These are phyloP conservation scores for Daedalea quercina DNA, from an alignment of 768 basidiomycete species.

Conservation along the genomic window DNA sequence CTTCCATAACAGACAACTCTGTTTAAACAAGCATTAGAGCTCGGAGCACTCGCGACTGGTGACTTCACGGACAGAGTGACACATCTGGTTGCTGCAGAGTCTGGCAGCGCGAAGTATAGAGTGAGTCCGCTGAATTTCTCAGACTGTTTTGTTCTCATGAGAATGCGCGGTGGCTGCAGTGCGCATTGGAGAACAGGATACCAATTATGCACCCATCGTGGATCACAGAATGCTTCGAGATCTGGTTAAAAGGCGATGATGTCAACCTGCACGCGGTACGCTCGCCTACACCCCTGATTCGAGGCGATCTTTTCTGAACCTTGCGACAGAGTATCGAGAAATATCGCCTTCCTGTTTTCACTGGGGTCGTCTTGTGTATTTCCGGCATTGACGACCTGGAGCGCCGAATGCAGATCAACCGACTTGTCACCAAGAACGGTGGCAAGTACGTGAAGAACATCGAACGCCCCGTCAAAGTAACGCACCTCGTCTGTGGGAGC, in stretches of 20 bases:
- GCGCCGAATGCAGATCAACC: constrained; percentile 57
- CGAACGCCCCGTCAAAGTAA: constrained; percentile 72
- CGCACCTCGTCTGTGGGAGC: constrained; percentile 75
- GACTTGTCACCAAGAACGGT: constrained; percentile 48
- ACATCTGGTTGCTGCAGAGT: constrained; percentile 76
- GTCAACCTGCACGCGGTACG: constrained; percentile 60
- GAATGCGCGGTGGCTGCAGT: constrained; percentile 42
- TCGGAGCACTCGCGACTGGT: constrained; percentile 63
- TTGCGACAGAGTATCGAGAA: constrained; percentile 44
- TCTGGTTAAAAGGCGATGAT: constrained; percentile 79
- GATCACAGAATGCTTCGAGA: constrained; percentile 63
- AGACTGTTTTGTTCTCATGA: neutral
- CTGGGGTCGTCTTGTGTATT: constrained; percentile 58
- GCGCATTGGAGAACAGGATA: constrained; percentile 72
- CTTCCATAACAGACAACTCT: constrained; percentile 44
- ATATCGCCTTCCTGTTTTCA: constrained; percentile 71
- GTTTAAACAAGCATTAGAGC: constrained; percentile 71
- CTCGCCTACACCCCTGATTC: neutral
- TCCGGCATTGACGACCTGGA: constrained; percentile 68
- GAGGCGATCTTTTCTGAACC: neutral
- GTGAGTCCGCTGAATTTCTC: constrained; percentile 27
- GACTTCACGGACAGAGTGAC: constrained; percentile 86
- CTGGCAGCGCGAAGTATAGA: constrained; percentile 79
- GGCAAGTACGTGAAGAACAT: constrained; percentile 72
- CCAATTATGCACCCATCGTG: constrained; percentile 76